phyloP scores from a whole-genome alignment of 2,329 filamentous ascomycete genomes.

The Sphaerulina vaccinii region DNA sequence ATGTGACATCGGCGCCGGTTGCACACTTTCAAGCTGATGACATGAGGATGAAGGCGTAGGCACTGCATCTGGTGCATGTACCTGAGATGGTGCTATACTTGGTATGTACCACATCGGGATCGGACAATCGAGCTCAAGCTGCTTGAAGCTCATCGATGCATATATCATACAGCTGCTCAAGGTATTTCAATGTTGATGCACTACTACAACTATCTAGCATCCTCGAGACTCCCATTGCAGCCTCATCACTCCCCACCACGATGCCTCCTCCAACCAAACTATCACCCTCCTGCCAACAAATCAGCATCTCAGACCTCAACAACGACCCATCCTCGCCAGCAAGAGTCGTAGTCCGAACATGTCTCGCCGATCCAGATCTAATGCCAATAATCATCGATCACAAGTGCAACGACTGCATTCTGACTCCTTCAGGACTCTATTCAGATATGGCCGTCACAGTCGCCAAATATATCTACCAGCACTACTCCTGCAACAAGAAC shows the following conservation, averaged over 20 bases:
- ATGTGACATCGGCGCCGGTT: constrained; percentile 2
- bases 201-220: too few relatives aligned
- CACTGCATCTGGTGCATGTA: not conserved
- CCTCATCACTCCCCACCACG: not conserved
- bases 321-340: constrained; percentile 15
- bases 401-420: constrained; percentile 35
- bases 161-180: too few relatives aligned
- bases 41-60: not conserved
- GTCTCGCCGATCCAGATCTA: constrained; percentile 28
- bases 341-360: constrained; percentile 28
- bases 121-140: too few relatives aligned
- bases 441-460: constrained; percentile 37
- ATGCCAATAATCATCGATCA: constrained; percentile 33
- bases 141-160: too few relatives aligned
- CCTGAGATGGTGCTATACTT: too few relatives aligned
- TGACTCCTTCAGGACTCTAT: constrained; percentile 37
- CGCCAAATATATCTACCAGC: constrained; percentile 27
- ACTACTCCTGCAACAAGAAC: constrained; percentile 14
- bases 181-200: too few relatives aligned
- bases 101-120: too few relatives aligned
- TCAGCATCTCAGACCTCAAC: constrained; percentile 21
- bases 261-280: constrained; percentile 13
- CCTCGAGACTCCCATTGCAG: not conserved
- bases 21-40: not conserved
- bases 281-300: constrained; percentile 29